phyloP scores from a whole-genome alignment of 805 yeast genomes.

The Saccharomycodes ludwigii region DNA sequence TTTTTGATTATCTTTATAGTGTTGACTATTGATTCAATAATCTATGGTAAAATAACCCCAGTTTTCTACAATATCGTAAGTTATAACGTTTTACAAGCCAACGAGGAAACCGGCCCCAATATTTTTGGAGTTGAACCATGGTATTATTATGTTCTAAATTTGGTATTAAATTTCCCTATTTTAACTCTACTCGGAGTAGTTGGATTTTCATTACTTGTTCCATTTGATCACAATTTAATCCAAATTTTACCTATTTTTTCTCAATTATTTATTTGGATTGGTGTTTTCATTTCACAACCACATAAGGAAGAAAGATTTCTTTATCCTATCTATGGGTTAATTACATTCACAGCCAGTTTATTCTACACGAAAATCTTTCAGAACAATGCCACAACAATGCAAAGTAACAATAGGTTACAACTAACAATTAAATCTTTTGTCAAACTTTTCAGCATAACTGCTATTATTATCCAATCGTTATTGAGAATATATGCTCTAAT shows the following conservation, averaged over 20 bases:
- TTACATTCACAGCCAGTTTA: conserved; percentile 51
- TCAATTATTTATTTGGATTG: conserved; percentile 42
- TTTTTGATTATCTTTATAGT: conserved; percentile 12
- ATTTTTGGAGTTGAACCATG: conserved; percentile 83
- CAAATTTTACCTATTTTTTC: conserved; percentile 19
- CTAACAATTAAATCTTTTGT: not conserved
- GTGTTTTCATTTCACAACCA: conserved; percentile 60
- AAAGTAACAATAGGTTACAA: not conserved
- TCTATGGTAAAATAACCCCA: conserved; percentile 47
- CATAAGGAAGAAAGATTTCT: conserved; percentile 90
- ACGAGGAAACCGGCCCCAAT: conserved; percentile 65
- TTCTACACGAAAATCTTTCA: conserved; percentile 12
- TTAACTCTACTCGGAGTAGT: conserved; percentile 16
- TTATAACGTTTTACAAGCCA: conserved; percentile 66
- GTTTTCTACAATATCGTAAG: conserved; percentile 75
- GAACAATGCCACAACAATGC: not conserved
- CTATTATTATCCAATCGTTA: conserved; percentile 22
- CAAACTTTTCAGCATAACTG: not conserved
- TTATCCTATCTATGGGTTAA: conserved; percentile 70
- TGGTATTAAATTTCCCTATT: conserved; percentile 59
- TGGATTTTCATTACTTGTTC: conserved; percentile 25
- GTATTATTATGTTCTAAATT: conserved; percentile 54
- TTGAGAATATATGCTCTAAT: conserved; percentile 50
- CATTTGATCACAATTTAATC: conserved; percentile 25
- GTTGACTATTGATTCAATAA: conserved; percentile 39